Percentiles rank a stretch among this genome's conserved stretches.
Conservation (phyloP, 73 alveolate genomes). For the Symbiodinium pilosum region DNA sequence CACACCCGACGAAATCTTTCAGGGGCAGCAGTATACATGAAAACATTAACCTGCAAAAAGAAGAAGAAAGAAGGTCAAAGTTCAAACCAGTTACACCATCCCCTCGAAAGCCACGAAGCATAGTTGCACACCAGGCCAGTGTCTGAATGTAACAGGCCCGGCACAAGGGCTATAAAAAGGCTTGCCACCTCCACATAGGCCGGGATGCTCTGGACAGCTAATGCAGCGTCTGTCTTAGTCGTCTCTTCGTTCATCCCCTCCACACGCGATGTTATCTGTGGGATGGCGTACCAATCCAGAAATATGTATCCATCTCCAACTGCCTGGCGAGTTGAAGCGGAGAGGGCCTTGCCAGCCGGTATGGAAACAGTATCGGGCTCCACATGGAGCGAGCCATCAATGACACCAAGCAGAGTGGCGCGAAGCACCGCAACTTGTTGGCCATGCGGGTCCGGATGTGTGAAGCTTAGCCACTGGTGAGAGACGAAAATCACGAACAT, state of each 20-base stretch:
- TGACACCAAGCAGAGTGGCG: conserved; percentile 6
- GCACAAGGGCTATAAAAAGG: conserved; percentile 51
- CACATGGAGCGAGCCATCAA: neutral
- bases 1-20: no score
- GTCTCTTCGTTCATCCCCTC: conserved; percentile 46
- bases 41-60: no score
- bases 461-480: neutral
- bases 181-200: conserved; percentile 72
- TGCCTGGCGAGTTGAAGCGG: neutral
- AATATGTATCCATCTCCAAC: conserved; percentile 33
- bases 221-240: conserved; percentile 20
- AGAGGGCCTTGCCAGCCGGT: neutral
- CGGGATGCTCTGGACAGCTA: conserved; percentile 80
- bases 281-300: conserved; percentile 79
- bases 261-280: conserved; percentile 69
- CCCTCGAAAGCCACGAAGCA: conserved; percentile 52
- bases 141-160: conserved; percentile 10
- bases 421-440: conserved; percentile 38
- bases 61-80: no score
- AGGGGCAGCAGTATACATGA: no score
- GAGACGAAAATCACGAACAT: conserved; percentile 43
- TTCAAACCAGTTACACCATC: conserved; percentile 54
- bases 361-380: neutral
- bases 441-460: conserved; percentile 56
- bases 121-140: neutral